Percentiles rank a stretch among this genome's conserved stretches.
Evolutionary conservation across 1,284 basidiomycete genomes (phyloP).

Genomic region (Lignosus rhinocerotis): DNA sequence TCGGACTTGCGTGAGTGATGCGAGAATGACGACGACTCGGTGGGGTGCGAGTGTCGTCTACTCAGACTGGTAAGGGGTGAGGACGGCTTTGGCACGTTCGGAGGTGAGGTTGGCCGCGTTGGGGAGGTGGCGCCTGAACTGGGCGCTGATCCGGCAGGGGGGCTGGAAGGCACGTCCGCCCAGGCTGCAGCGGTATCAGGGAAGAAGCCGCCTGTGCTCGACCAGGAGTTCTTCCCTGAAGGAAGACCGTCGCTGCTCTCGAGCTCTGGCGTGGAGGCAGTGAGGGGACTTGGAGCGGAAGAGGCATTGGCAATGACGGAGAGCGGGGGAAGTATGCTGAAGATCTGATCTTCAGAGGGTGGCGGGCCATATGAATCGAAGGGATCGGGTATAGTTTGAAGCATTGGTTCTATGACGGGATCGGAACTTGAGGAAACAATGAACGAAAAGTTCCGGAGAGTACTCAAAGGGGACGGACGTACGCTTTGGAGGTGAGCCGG

Average conservation of each 20-base stretch:
- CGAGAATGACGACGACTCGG: constrained; percentile 37
- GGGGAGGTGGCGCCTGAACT: constrained; percentile 34
- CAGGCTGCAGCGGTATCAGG: constrained; percentile 36
- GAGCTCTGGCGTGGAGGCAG: constrained; percentile 45
- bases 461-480: constrained; percentile 34
- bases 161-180: constrained; percentile 35
- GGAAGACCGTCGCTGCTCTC: constrained; percentile 30
- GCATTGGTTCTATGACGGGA: constrained; percentile 87
- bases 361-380: constrained; percentile 91
- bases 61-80: constrained; percentile 41
- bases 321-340: constrained; percentile 85
- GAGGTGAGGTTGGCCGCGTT: constrained; percentile 39
- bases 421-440: constrained; percentile 65
- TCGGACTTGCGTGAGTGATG: constrained; percentile 55
- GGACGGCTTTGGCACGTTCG: constrained; percentile 45
- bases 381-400: constrained; percentile 88
- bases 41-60: constrained; percentile 53
- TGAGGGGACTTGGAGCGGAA: constrained; percentile 37
- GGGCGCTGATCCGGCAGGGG: constrained; percentile 17
- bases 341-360: constrained; percentile 88
- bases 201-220: constrained; percentile 31
- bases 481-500: constrained; percentile 86
- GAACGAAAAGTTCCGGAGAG: not conserved
- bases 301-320: constrained; percentile 65
- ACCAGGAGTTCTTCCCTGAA: constrained; percentile 33